phyloP scores from a whole-genome alignment of 306 rosid genomes.

The Alnus glutinosa region DNA sequence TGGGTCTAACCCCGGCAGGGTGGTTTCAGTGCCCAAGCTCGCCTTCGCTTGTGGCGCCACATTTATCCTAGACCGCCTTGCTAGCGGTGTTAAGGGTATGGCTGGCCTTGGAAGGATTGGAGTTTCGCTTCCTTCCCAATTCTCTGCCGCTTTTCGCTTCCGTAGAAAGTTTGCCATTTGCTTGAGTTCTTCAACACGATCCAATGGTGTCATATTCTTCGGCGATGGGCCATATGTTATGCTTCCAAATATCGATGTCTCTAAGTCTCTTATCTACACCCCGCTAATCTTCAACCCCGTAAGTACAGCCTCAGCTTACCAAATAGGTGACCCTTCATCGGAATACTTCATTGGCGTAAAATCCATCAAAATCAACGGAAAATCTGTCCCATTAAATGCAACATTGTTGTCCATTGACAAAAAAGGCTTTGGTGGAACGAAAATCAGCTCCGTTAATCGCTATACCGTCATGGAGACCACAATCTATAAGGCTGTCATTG shows the following conservation, averaged over 20 bases:
- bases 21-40: slow-evolving; percentile 38
- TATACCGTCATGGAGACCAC: slow-evolving; percentile 53
- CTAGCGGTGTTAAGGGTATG: slow-evolving; percentile 54
- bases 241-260: slow-evolving; percentile 37
- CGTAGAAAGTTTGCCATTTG: slow-evolving; percentile 55
- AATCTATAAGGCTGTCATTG: slow-evolving; percentile 43
- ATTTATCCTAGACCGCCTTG: slow-evolving; percentile 34
- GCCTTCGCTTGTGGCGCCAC: slow-evolving; percentile 52
- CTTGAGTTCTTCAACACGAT: slow-evolving; percentile 30
- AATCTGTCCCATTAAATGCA: slow-evolving; percentile 35
- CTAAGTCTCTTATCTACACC: slow-evolving; percentile 47
- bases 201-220: slow-evolving; percentile 48
- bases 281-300: slow-evolving; percentile 52
- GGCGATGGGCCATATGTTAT: slow-evolving; percentile 50
- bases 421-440: slow-evolving; percentile 67
- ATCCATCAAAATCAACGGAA: slow-evolving; percentile 41
- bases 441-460: slow-evolving; percentile 58
- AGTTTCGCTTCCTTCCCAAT: slow-evolving; percentile 45
- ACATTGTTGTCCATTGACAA: slow-evolving; percentile 40
- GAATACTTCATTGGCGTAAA: slow-evolving; percentile 64
- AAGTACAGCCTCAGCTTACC: slow-evolving; percentile 23
- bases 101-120: slow-evolving; percentile 56
- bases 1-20: slow-evolving; percentile 31
- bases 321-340: slow-evolving; percentile 37
- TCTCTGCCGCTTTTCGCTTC: slow-evolving; percentile 46